Evolutionary conservation across 2,329 filamentous ascomycete genomes (phyloP), one percentile per base, ranked within the genome.

Genomic region (Coniochaeta hoffmannii): DNA sequence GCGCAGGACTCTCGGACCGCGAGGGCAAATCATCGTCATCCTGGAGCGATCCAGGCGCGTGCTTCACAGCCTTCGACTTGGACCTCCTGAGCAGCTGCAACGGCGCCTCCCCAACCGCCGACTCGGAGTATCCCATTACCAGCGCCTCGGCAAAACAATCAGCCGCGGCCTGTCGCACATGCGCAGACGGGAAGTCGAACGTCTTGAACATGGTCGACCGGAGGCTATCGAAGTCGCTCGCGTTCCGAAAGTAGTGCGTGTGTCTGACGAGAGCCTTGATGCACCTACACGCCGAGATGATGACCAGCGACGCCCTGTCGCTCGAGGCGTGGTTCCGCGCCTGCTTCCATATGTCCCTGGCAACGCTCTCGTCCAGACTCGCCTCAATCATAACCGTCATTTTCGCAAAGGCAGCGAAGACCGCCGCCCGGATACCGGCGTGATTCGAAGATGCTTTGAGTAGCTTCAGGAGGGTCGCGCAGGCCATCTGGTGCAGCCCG

Each of bases 321-420:
- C 78, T 79, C 0, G 85, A 79, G 28, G 88, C 88, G 62, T 88
- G 81, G 69, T 80, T 90, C 59, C 94, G 85, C 26, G 86, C 87
- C 68, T 93, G 89, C 71, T 97, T 99, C 90, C 91, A 97, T 15
- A 95, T 83, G 68, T 97, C 92, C 65, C 91, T 85, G n/a, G 89
- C 89, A 35, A 92, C 78, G 55, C 76, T 77, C 70, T 99, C 94
- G 63, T 99, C 94, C 64, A 93, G 79, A 58, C 89, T 90, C 5
- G 79, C 77, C 55, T 82, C 81, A 28, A 97, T 83, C 69, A 92
- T 93, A 57, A 79, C 80, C 26, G 87, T 78, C 38, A 97, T 81
- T 72, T 91, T 92, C 41, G 82, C 85, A 51, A 96, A 71, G 1
- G 90, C 83, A 46, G 77, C 81, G 65, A 96, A 90, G 22, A 91